Base-by-base conservation (phyloP, 1,284 basidiomycete genomes). In the Ganoderma multipileum region DNA sequence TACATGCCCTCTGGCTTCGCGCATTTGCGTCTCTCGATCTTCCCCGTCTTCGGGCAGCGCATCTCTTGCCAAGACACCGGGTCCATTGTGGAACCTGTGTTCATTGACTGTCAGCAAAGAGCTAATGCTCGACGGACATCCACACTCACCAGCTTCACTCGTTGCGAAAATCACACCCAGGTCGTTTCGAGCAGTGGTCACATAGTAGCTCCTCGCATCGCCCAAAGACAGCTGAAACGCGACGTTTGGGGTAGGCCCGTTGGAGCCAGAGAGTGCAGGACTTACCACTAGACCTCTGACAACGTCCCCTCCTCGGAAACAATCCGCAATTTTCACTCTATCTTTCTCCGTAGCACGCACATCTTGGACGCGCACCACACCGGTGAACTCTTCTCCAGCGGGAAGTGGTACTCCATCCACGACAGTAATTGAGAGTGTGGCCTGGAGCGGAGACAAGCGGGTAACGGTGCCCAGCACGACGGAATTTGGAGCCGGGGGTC, bases 251-350 rank as follows among this genome's bases (percentile, higher is more conserved):
- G 42, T 36, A 55, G 26, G 42, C 50, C 42, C 54, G 39, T 14
- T 14, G 33, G 3, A 52, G 33, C 11, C 30, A 12, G 50, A 38
- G 18, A 14, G 12, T 20, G 26, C 16, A 9, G 26, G 18, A 87
- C 94, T 80, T 79, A 98, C 96, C 75, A 99, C 96, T 52, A 93
- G 83, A 6, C 96, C 97, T 73, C 94, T 91, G 36, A 99, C 94
- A 64, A 99, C 94, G 81, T 99, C 97, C 4, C 98, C 97, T 0
- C 97, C 94, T 52, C 98, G 88, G 82, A 99, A 99, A 78, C 96
- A 98, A 74, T 98, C 95, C 41, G 90, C 91, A 73, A 99, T 94
- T 81, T 95, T 97, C 69, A 98, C 88, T 79, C 92, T 94, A 83
- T 97, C 95, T 76, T 95, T 95, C 78, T 98, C 96, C 1, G 95